Base-by-base conservation (phyloP, 345 rosid genomes). In the Salix caprea region DNA sequence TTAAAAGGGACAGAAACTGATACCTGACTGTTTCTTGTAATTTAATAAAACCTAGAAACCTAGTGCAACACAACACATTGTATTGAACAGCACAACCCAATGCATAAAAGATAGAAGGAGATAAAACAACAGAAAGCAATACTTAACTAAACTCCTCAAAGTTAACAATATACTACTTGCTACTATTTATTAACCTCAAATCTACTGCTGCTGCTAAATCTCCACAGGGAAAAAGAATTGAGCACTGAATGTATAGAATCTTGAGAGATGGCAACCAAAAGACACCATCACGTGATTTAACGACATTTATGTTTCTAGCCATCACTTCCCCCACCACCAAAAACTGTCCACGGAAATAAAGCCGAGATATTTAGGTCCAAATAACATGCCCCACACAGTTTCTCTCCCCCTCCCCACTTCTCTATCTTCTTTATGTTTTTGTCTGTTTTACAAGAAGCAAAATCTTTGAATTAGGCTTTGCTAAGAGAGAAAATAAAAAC, bases 221-320 rank as follows among this genome's bases (percentile, higher is more conserved):
- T 71, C 39, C 36, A 37, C 67, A 54, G 71, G 42, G 72, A 36
- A 61, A 76, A 11, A 12, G 52, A 62, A 50, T 46, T 65, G 67
- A 70, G 77, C 62, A 56, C 62, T 40, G 56, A 36, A 4, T 37
- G 67, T 58, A n/a, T 69, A 82, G 73, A 83, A 76, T 62, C 64
- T 54, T 30, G 39, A 70, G 71, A 32, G 79, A 65, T 62, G 74
- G 78, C 72, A 75, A 78, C 36, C 56, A 71, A 73, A 76, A 72
- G 74, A 83, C 85, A 84, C 42, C 42, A 71, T 85, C 86, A 85
- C 87, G 86, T 89, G 90, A 84, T 70, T 50, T 34, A 50, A 70
- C 56, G 76, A 70, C 84, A 77, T 82, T 86, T 80, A 56, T 82
- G 73, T 75, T 76, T 75, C n/a, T 52, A 67, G 65, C 40, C 65